These are phyloP conservation scores for Didymella sp. DNA, from an alignment of 2,329 filamentous ascomycete species.

Conservation along the genomic window DNA sequence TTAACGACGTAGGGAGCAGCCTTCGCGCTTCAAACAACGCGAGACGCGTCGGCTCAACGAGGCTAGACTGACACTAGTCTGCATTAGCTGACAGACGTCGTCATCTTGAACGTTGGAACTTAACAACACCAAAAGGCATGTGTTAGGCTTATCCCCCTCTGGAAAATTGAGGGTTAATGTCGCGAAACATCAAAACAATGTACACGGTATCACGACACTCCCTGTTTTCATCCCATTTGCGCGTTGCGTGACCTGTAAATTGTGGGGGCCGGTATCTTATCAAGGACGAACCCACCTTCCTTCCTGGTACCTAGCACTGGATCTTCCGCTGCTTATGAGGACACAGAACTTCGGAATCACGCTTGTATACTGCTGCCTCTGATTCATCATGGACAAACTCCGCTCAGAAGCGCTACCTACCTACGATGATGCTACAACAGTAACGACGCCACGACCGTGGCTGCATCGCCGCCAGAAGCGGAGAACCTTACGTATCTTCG, in stretches of 20 bases:
- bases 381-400: conserved; percentile 29
- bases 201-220: neutral
- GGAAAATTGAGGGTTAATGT: neutral
- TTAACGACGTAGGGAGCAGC: neutral
- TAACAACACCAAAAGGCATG: neutral
- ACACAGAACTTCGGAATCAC: too few relatives aligned
- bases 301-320: neutral
- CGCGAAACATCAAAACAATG: neutral
- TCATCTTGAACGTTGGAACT: neutral
- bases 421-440: conserved; percentile 31
- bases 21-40: neutral
- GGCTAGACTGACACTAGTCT: neutral
- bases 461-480: conserved; percentile 26
- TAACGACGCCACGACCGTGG: conserved; percentile 19
- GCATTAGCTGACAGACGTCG: too few relatives aligned
- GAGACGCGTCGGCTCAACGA: neutral
- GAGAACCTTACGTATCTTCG: conserved; percentile 27
- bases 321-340: neutral
- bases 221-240: neutral
- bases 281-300: neutral
- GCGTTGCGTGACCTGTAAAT: conserved; percentile 17
- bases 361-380: neutral
- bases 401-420: conserved; percentile 27
- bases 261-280: conserved; percentile 12
- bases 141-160: neutral